Base-by-base conservation (phyloP, 805 yeast species). In the Wickerhamomyces tratensis region DNA sequence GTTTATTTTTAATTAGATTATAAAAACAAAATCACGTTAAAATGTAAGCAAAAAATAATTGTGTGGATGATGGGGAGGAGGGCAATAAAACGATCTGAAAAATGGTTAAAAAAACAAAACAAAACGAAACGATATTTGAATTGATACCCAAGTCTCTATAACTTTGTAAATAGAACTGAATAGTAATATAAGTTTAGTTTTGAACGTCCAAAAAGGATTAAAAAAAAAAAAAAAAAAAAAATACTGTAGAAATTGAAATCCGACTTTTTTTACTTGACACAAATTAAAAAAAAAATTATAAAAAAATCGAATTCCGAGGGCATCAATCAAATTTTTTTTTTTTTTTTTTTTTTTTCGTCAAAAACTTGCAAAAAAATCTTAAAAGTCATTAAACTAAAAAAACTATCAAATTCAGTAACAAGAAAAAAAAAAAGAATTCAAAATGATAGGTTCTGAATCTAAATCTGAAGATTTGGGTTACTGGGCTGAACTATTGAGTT, bases 401-500 rank as follows among this genome's bases (percentile, higher is more conserved):
- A 20, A 37, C 13, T n/a, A 40, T 37, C 34, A 51, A 36, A 35
- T 42, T 30, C 40, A 47, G 46, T 20, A 46, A 48, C 20, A 20
- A 20, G 4, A 20, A n/a, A n/a, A 7, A 27, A 7, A 27, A 6
- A 27, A 9, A 8, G 2, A 4, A 8, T 27, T 27, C 30, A 27
- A 27, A 27, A 27, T 7, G 30, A 27, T 4, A 10, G 10, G 10
- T 27, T 7, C 30, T 27, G 10, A 27, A 27, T 20, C 20, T 20
- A 20, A 20, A 20, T 20, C 20, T 20, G 30, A 27, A 33, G 53
- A 58, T 41, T 49, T 73, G 45, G 61, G 67, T n/a, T 65, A 67
- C 57, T 87, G 95, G 95, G 67, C 74, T 33, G 59, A 70, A 42
- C 65, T 72, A 44, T 72, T 87, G 62, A 82, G 82, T 52, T 81